Conservation (phyloP, 2,329 filamentous ascomycete species). For the Fusarium sp. region DNA sequence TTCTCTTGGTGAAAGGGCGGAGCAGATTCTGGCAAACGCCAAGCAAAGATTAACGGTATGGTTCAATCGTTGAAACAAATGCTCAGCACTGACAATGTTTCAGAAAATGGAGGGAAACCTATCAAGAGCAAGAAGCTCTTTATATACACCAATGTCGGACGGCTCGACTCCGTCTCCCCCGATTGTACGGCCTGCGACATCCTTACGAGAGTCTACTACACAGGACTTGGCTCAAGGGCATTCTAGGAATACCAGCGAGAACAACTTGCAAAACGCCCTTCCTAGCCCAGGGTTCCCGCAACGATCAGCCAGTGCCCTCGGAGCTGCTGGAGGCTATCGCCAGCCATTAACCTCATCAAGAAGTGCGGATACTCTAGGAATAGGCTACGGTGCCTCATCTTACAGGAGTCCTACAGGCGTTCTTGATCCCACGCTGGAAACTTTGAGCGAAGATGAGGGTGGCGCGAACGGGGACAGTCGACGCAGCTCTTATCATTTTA, state of each 20-base stretch:
- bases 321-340: constrained; percentile 70
- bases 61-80: constrained; percentile 22
- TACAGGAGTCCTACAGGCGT: constrained; percentile 57
- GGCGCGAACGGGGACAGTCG: constrained; percentile 45
- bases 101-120: constrained; percentile 96
- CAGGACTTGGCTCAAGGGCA: constrained; percentile 46
- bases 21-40: constrained; percentile 92
- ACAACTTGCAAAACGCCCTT: constrained; percentile 44
- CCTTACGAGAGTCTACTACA: constrained; percentile 40
- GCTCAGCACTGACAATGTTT: constrained; percentile 28
- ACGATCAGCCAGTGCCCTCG: constrained; percentile 74
- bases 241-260: constrained; percentile 53
- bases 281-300: constrained; percentile 57
- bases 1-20: constrained; percentile 83
- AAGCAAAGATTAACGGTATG: constrained; percentile 89
- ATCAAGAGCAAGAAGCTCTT: constrained; percentile 78
- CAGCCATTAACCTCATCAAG: constrained; percentile 61
- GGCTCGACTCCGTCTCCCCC: constrained; percentile 67
- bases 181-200: constrained; percentile 51
- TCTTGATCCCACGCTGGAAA: constrained; percentile 62
- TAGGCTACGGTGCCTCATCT: constrained; percentile 48
- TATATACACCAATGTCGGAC: constrained; percentile 63
- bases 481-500: constrained; percentile 43
- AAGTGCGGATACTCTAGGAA: constrained; percentile 59
- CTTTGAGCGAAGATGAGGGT: constrained; percentile 67